Conservation (phyloP, 2,329 filamentous ascomycete genomes). For the Epichloe scottii region DNA sequence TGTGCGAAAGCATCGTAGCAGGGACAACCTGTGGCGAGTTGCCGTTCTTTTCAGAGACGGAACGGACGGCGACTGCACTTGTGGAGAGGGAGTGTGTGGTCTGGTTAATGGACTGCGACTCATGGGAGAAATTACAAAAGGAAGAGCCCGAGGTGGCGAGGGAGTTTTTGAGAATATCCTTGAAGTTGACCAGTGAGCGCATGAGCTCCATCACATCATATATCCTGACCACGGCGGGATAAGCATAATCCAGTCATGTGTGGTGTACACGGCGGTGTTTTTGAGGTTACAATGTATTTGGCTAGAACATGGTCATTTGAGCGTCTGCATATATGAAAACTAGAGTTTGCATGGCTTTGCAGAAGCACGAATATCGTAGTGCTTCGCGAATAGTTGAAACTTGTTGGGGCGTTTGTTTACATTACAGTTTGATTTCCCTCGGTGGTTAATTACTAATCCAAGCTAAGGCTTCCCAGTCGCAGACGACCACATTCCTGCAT, state of each 20-base stretch:
- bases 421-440: too few species aligned
- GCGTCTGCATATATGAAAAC: not conserved
- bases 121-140: constrained; percentile 61
- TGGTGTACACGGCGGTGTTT: not conserved
- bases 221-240: constrained; percentile 37
- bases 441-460: too few species aligned
- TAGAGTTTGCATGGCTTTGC: not conserved
- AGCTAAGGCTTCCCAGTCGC: too few species aligned
- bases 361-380: not conserved
- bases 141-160: constrained; percentile 65
- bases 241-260: constrained; percentile 5
- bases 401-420: too few species aligned
- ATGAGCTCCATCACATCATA: constrained; percentile 59
- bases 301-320: constrained; percentile 1
- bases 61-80: constrained; percentile 72
- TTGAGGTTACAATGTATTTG: not conserved
- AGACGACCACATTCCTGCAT: too few species aligned
- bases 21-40: constrained; percentile 93
- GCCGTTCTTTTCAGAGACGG: constrained; percentile 88
- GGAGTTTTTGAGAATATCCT: constrained; percentile 73
- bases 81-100: constrained; percentile 72
- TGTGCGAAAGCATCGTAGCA: constrained; percentile 84
- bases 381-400: too few species aligned
- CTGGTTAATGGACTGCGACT: constrained; percentile 64
- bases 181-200: constrained; percentile 89